phyloP scores from a whole-genome alignment of 805 yeast genomes.

The Ogataea saltuana region DNA sequence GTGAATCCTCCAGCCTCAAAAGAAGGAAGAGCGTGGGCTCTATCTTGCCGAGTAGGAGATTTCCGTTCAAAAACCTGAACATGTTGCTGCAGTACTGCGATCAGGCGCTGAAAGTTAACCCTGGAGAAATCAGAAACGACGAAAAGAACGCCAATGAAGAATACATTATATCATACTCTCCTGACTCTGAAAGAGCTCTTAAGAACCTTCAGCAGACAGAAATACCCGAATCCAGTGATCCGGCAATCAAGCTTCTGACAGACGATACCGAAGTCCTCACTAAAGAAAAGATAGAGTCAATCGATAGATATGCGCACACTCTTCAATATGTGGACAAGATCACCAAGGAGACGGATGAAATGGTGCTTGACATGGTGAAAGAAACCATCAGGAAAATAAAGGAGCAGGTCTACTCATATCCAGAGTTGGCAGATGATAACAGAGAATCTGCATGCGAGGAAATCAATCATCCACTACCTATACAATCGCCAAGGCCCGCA shows the following conservation, averaged over 20 bases:
- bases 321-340: slow-evolving; percentile 74
- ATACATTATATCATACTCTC: slow-evolving; percentile 47
- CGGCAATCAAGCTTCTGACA: slow-evolving; percentile 60
- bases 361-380: slow-evolving; percentile 62
- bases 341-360: slow-evolving; percentile 72
- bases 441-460: slow-evolving; percentile 7
- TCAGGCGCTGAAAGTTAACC: slow-evolving; percentile 70
- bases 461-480: neutral
- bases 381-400: slow-evolving; percentile 60
- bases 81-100: slow-evolving; percentile 66
- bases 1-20: slow-evolving; percentile 25
- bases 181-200: slow-evolving; percentile 61
- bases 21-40: slow-evolving; percentile 45
- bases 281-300: slow-evolving; percentile 64
- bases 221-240: slow-evolving; percentile 57
- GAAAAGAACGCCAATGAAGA: slow-evolving; percentile 26
- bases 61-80: slow-evolving; percentile 63
- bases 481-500: slow-evolving; percentile 25
- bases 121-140: slow-evolving; percentile 53
- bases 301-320: slow-evolving; percentile 70
- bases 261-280: slow-evolving; percentile 67
- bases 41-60: slow-evolving; percentile 43
- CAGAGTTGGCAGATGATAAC: slow-evolving; percentile 25
- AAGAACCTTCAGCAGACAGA: slow-evolving; percentile 40
- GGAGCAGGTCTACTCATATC: slow-evolving; percentile 31